These are phyloP conservation scores for Huntiella decipiens DNA, from an alignment of 2,329 filamentous ascomycete genomes.

Conservation along the genomic window DNA sequence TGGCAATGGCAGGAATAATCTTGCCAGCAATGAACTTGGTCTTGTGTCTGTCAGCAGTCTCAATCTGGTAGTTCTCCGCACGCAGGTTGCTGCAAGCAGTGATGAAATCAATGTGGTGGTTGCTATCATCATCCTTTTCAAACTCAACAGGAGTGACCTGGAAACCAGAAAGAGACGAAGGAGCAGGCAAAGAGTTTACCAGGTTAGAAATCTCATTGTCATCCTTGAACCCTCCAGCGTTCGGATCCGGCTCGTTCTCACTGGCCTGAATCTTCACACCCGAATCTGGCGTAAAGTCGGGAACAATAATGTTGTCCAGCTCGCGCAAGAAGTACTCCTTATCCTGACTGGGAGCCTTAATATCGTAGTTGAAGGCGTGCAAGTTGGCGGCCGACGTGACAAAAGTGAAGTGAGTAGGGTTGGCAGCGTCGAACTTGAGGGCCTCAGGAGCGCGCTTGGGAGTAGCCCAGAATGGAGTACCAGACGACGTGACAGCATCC, in stretches of 20 bases:
- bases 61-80: conserved; percentile 95
- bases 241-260: conserved; percentile 90
- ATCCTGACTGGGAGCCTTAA: conserved; percentile 60
- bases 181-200: conserved; percentile 51
- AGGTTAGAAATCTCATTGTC: conserved; percentile 58
- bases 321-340: conserved; percentile 59
- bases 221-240: conserved; percentile 53
- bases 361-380: conserved; percentile 95
- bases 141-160: conserved; percentile 87
- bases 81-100: conserved; percentile 91
- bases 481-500: conserved; percentile 71
- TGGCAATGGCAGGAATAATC: conserved; percentile 97
- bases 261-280: conserved; percentile 92
- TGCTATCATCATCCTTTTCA: conserved; percentile 95
- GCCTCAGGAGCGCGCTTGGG: conserved; percentile 91
- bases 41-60: conserved; percentile 81
- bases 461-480: conserved; percentile 91
- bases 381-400: conserved; percentile 76
- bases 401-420: conserved; percentile 75
- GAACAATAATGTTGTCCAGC: conserved; percentile 81
- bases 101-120: conserved; percentile 98
- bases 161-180: conserved; percentile 69
- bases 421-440: conserved; percentile 69
- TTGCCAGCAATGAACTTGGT: conserved; percentile 99
- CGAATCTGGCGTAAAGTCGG: conserved; percentile 79